Evolutionary conservation across 176 grass and related monocot species (phyloP).

Genomic region (Oryza officinalis): DNA sequence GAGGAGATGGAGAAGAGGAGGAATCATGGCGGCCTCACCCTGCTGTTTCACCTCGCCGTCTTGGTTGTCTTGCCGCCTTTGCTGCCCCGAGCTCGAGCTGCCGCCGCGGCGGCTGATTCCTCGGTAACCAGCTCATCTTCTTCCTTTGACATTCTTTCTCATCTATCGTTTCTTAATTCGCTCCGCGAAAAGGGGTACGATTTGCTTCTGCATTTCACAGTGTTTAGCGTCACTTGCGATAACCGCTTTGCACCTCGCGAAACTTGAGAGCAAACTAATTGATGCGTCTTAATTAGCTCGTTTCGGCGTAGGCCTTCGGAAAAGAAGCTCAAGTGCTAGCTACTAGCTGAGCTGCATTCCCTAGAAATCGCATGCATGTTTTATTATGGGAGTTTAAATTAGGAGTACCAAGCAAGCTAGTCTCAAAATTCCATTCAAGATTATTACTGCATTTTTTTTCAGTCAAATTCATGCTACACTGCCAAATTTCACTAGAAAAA

Average conservation of each 20-base stretch:
- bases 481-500: background rate
- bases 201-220: background rate
- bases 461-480: background rate
- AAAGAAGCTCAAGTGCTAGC: background rate
- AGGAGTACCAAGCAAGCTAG: too few relatives aligned
- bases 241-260: background rate
- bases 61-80: background rate
- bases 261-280: background rate
- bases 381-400: too few relatives aligned
- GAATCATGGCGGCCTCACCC: background rate
- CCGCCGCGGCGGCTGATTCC: background rate
- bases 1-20: background rate
- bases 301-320: background rate
- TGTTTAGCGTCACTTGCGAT: background rate
- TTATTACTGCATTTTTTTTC: background rate
- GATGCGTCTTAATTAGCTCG: too few relatives aligned
- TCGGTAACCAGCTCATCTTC: background rate
- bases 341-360: background rate
- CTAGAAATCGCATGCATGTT: too few relatives aligned
- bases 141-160: too few relatives aligned
- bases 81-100: slow-evolving; percentile 12
- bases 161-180: background rate
- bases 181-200: too few relatives aligned
- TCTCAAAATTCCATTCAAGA: too few relatives aligned
- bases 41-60: background rate